Evolutionary conservation across 163 green algal genomes (phyloP).

Genomic region (Picocystis sp.): DNA sequence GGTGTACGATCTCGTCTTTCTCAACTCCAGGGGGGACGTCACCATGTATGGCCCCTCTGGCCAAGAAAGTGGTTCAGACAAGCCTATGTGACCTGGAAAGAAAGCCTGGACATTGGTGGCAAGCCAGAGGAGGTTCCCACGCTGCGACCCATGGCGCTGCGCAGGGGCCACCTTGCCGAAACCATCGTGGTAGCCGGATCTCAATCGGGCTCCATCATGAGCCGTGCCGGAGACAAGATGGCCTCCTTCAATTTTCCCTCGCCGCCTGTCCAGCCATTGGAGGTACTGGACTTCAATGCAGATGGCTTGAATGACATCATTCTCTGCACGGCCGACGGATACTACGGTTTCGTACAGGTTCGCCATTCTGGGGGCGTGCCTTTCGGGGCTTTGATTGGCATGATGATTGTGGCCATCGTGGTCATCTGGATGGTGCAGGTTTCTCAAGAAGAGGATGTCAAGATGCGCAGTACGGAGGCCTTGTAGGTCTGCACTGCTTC

Average conservation of each 20-base stretch:
- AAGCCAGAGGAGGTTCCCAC: background rate
- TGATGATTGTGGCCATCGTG: constrained; percentile 63
- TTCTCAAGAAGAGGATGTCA: no score
- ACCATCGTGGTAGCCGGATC: constrained; percentile 4
- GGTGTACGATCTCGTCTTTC: constrained; percentile 38
- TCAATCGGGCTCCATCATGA: constrained; percentile 3
- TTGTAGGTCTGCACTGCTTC: no score
- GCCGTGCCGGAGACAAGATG: constrained; percentile 32
- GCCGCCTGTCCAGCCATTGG: constrained; percentile 25
- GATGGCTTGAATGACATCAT: constrained; percentile 80
- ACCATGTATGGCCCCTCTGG: constrained; percentile 42
- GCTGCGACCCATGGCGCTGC: constrained; percentile 1
- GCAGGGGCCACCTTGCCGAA: background rate
- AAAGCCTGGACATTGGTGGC: background rate
- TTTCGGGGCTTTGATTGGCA: constrained; percentile 57
- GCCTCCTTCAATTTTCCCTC: constrained; percentile 38
- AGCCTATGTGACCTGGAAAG: background rate
- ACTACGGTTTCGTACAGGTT: constrained; percentile 63
- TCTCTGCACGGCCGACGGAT: constrained; percentile 31
- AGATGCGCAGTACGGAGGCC: no score
- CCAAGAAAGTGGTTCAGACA: constrained; percentile 40
- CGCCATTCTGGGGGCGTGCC: constrained; percentile 41
- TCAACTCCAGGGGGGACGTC: constrained; percentile 67
- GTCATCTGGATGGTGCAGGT: constrained; percentile 3
- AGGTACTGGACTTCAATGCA: constrained; percentile 69